Evolutionary conservation across 1,139 yeast species (phyloP).

Genomic region (Saccharomycopsis crataegensis): DNA sequence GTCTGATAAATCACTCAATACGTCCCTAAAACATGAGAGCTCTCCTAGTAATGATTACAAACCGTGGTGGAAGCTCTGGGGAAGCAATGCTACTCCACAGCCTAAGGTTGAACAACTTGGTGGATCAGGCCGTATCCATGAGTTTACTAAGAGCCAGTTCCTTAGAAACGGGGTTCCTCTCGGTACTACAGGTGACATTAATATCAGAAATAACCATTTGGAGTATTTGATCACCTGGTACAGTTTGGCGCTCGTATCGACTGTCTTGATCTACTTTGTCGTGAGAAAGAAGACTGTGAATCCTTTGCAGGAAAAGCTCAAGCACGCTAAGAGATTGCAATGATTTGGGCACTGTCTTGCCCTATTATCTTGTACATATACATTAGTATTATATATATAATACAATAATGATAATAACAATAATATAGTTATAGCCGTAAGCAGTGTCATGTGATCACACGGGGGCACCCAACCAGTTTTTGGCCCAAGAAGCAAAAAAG

Average conservation of each 20-base stretch:
- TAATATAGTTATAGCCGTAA: too few relatives aligned
- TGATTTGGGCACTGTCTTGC: slow-evolving; percentile 2
- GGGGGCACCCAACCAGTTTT: too few relatives aligned
- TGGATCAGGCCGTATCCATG: slow-evolving; percentile 21
- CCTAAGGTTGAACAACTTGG: not conserved
- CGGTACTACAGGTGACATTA: slow-evolving; percentile 73
- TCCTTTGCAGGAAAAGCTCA: slow-evolving; percentile 38
- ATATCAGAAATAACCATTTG: slow-evolving; percentile 79
- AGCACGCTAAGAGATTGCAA: slow-evolving; percentile 34
- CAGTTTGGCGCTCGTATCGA: slow-evolving; percentile 67
- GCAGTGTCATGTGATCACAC: too few relatives aligned
- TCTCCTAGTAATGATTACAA: not conserved
- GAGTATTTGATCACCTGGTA: slow-evolving; percentile 95
- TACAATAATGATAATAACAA: not conserved
- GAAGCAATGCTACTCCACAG: not conserved
- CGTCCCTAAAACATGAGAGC: not conserved
- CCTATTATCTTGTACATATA: not conserved
- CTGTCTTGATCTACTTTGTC: slow-evolving; percentile 55
- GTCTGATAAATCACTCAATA: slow-evolving; percentile 32
- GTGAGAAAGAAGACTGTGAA: slow-evolving; percentile 41
- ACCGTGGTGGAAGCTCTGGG: slow-evolving; percentile 6
- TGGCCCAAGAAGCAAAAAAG: not conserved
- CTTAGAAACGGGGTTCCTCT: slow-evolving; percentile 82
- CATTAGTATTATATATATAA: not conserved
- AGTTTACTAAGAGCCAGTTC: slow-evolving; percentile 42